phyloP scores from a whole-genome alignment of 1,139 yeast species.

The Insectozyma bohioensis region DNA sequence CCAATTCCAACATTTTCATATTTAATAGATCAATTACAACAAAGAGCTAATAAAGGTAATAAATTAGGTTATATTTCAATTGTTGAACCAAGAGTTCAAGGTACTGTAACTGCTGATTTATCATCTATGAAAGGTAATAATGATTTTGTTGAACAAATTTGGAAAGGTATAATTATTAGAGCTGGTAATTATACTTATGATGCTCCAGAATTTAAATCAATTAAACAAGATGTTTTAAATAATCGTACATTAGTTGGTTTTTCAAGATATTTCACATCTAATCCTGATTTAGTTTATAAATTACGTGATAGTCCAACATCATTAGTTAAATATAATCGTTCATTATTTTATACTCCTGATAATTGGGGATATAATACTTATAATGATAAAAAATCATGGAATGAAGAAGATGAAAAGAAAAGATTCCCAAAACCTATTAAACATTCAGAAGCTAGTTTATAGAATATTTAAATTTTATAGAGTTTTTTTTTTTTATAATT shows the following conservation, averaged over 20 bases:
- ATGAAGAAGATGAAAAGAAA: constrained; percentile 18
- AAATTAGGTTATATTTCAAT: constrained; percentile 51
- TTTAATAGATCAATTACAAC: constrained; percentile 36
- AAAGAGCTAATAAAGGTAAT: constrained; percentile 37
- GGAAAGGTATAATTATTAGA: constrained; percentile 50
- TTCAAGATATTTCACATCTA: constrained; percentile 49
- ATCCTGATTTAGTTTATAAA: constrained; percentile 53
- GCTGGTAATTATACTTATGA: constrained; percentile 45
- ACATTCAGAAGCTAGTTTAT: constrained; percentile 8
- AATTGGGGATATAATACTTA: constrained; percentile 31
- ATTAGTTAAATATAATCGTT: constrained; percentile 31
- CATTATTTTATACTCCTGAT: constrained; percentile 19
- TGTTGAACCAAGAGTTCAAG: constrained; percentile 44
- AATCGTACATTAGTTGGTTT: constrained; percentile 44
- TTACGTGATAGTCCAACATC: constrained; percentile 38
- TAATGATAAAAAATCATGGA: constrained; percentile 14
- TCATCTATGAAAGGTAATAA: constrained; percentile 20
- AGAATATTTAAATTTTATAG: no score
- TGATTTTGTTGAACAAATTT: constrained; percentile 39
- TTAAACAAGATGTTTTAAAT: constrained; percentile 27
- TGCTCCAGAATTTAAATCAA: constrained; percentile 22
- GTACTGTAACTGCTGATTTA: constrained; percentile 13
- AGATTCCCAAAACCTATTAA: constrained; percentile 13
- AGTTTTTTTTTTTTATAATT: no score
- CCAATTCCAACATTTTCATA: constrained; percentile 38